Percentiles rank a stretch among this genome's conserved stretches.
These are phyloP conservation scores for Wallacemonas collosoma DNA, from an alignment of 208 protist genomes.

Conservation along the genomic window DNA sequence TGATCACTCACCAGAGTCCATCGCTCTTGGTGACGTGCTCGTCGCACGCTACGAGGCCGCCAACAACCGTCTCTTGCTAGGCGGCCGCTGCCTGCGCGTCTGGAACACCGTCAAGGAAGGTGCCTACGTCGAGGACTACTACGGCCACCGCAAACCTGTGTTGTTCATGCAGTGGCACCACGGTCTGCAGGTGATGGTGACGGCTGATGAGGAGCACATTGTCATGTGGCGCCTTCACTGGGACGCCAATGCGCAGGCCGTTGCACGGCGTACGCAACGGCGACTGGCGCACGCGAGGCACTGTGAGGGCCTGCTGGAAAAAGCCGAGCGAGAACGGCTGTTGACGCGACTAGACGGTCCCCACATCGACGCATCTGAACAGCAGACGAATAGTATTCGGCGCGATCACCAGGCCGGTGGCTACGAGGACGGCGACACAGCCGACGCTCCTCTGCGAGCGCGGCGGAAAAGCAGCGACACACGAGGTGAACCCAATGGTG, in stretches of 20 bases:
- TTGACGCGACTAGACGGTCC: background rate
- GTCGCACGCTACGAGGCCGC: constrained; percentile 68
- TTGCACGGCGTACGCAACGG: constrained; percentile 9
- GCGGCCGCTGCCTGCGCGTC: constrained; percentile 59
- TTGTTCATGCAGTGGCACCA: constrained; percentile 54
- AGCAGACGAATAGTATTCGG: no score
- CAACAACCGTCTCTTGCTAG: constrained; percentile 73
- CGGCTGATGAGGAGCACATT: constrained; percentile 70
- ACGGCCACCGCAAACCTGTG: constrained; percentile 64
- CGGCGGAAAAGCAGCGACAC: background rate
- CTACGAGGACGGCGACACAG: background rate
- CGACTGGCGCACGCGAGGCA: background rate
- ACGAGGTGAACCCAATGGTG: background rate
- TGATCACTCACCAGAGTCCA: constrained; percentile 46
- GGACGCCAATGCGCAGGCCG: constrained; percentile 14
- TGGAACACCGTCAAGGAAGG: constrained; percentile 62
- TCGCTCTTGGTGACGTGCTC: constrained; percentile 54
- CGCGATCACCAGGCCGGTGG: background rate
- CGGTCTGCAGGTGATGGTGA: constrained; percentile 55
- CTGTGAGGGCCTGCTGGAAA: constrained; percentile 1
- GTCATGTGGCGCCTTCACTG: constrained; percentile 64
- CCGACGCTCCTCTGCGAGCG: background rate
- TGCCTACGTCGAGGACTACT: constrained; percentile 54
- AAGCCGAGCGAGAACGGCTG: constrained; percentile 12
- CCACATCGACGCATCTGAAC: no score